Base-by-base conservation (phyloP, 768 basidiomycete species). In the Hypsizygus marmoreus region DNA sequence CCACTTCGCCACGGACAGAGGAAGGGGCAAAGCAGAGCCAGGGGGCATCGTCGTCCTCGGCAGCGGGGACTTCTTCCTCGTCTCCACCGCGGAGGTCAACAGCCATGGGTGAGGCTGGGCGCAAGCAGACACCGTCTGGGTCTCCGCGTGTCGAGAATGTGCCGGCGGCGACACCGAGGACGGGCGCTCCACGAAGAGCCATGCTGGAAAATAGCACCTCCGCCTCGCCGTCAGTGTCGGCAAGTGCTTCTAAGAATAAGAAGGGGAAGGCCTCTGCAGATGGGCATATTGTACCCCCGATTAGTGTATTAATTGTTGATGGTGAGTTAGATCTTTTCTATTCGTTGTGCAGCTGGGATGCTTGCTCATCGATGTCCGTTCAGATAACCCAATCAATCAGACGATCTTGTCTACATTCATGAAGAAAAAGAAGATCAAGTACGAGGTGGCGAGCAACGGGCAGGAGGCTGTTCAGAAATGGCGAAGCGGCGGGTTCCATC, bases 361-460 rank as follows among this genome's bases (percentile, higher is more conserved):
- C 6, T 14, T 12, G 23, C 22, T 20, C 26, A 14, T 37, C 35
- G 40, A 52, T 63, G 6, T 17, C 13, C 17, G 16, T 29, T 3
- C 55, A 98, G 97, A 99, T 70, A 99, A 99, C 63, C 90, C 93
- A 5, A 98, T 99, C 72, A 98, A 99, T 61, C 95, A 95, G 61
- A 95, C 90, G 20, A 97, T 98, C 63, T 72, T 98, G 42, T 90
- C 90, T n/a, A 95, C 91, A 26, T 97, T 97, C 61, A 91, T 98
- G 91, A 86, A 82, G 60, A 90, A 88, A 71, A 97, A 94, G 72
- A 89, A 86, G 67, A 95, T 98, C 66, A 94, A 91, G 62, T 95
- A 86, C 69, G 91, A 93, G 54, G 79, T 93, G 40, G 97, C 97
- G 8, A 92, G 88, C 58, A 92, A 98, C 64, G 97, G 97, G 29